phyloP scores from a whole-genome alignment of 2,329 filamentous ascomycete genomes.

The Penicillium corylophilum region DNA sequence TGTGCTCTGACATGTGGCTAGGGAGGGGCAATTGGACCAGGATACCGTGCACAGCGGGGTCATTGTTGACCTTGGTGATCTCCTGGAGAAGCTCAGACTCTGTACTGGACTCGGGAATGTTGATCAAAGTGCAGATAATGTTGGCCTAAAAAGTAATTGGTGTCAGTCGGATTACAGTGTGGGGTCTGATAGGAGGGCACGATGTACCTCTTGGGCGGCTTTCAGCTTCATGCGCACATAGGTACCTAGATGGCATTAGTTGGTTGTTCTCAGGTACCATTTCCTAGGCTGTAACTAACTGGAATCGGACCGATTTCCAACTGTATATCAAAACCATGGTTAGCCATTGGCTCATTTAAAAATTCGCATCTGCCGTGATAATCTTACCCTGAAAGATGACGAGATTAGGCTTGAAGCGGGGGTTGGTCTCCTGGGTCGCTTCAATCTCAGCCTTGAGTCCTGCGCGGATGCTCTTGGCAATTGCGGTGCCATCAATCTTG shows the following conservation, averaged over 20 bases:
- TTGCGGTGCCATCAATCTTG: slow-evolving; percentile 94
- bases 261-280: slow-evolving; percentile 5
- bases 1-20: slow-evolving; percentile 84
- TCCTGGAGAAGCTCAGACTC: slow-evolving; percentile 83
- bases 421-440: slow-evolving; percentile 76
- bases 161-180: slow-evolving; percentile 6
- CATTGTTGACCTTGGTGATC: slow-evolving; percentile 80
- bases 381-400: slow-evolving; percentile 88
- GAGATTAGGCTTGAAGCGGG: slow-evolving; percentile 82
- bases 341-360: slow-evolving; percentile 1
- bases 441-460: slow-evolving; percentile 76
- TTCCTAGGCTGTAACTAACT: slow-evolving; percentile 56
- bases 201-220: slow-evolving; percentile 79
- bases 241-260: slow-evolving; percentile 61
- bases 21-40: slow-evolving; percentile 92
- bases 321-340: slow-evolving; percentile 47
- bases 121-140: slow-evolving; percentile 82
- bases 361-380: background rate
- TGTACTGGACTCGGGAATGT: slow-evolving; percentile 76
- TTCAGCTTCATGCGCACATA: slow-evolving; percentile 99
- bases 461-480: slow-evolving; percentile 89
- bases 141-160: slow-evolving; percentile 63
- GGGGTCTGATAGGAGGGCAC: background rate
- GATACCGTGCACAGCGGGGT: slow-evolving; percentile 82
- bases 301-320: slow-evolving; percentile 90